A percentile compares a stretch with the other conserved stretches of the same genome.
These are phyloP conservation scores for Vinca major DNA, from an alignment of 305 asterid species.

Conservation along the genomic window DNA sequence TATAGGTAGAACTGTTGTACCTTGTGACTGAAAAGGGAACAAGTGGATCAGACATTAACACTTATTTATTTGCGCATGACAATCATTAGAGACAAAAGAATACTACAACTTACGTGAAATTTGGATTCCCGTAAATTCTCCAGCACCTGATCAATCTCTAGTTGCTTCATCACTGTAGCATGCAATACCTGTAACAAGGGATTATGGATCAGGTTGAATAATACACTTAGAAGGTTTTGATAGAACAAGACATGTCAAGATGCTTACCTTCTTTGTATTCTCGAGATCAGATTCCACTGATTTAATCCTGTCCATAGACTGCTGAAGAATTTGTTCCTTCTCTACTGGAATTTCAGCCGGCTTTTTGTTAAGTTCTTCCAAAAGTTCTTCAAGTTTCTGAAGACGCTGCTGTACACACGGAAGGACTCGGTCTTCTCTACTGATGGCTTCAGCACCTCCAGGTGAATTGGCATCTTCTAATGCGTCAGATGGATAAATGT, in stretches of 20 bases:
- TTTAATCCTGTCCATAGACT: constrained; percentile 82
- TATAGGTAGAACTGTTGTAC: not conserved
- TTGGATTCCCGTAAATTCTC: constrained; percentile 52
- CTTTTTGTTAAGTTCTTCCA: constrained; percentile 67
- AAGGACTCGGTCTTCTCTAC: constrained; percentile 35
- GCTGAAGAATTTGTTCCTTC: constrained; percentile 75
- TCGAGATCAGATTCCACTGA: constrained; percentile 72
- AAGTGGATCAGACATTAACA: no score
- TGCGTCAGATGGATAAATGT: constrained; percentile 27
- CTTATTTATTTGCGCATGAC: no score
- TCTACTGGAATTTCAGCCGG: constrained; percentile 74
- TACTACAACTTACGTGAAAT: constrained; percentile 42
- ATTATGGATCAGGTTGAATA: not conserved
- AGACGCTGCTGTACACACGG: constrained; percentile 77
- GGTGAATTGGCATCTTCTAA: constrained; percentile 27
- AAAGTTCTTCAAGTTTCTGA: constrained; percentile 54
- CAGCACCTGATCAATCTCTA: constrained; percentile 55
- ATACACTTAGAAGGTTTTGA: not conserved
- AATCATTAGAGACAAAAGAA: not conserved
- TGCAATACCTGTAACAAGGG: constrained; percentile 45
- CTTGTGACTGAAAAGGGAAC: not conserved
- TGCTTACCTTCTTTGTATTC: constrained; percentile 76
- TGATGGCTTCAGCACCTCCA: constrained; percentile 23
- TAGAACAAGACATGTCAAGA: not conserved
- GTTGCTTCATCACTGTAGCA: constrained; percentile 64